Percentiles rank a stretch among this genome's conserved stretches.
These are phyloP conservation scores for Metschnikowia chrysomelidarum DNA, from an alignment of 805 yeast genomes.

Conservation along the genomic window DNA sequence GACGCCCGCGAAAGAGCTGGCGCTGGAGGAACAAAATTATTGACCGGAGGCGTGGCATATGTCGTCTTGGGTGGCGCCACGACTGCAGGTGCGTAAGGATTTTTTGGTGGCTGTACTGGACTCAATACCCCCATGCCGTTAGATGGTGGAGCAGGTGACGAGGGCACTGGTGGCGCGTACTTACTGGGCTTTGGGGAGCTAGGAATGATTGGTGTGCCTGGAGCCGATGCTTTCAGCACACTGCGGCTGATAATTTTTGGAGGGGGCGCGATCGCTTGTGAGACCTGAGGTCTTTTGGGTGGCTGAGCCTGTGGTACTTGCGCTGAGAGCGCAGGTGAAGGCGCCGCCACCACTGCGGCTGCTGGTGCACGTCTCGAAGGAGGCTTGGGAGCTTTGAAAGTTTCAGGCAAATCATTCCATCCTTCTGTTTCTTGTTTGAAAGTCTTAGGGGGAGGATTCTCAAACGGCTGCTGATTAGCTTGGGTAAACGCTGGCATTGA, in stretches of 20 bases:
- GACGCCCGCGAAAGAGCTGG: constrained; percentile 5
- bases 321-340: constrained; percentile 7
- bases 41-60: constrained; percentile 33
- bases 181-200: constrained; percentile 12
- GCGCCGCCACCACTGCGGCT: constrained; percentile 29
- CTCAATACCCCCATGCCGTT: constrained; percentile 26
- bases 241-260: constrained; percentile 13
- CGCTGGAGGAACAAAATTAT: constrained; percentile 17
- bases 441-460: constrained; percentile 16
- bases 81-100: constrained; percentile 26
- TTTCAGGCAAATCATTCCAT: constrained; percentile 68
- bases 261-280: constrained; percentile 15
- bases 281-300: constrained; percentile 12
- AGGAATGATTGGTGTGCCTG: constrained; percentile 9
- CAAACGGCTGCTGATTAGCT: constrained; percentile 3
- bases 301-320: constrained; percentile 9
- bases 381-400: constrained; percentile 37
- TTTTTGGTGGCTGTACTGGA: constrained; percentile 22
- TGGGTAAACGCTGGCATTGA: constrained; percentile 14
- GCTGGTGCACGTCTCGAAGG: constrained; percentile 44
- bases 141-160: constrained; percentile 28
- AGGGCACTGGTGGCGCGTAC: constrained; percentile 24
- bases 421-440: constrained; percentile 55
- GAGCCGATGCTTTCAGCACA: constrained; percentile 7
- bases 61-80: constrained; percentile 24